Evolutionary conservation across 352 stramenopile species (phyloP), one percentile per base, ranked within the genome.

Genomic region (Globisporangium barbulae): DNA sequence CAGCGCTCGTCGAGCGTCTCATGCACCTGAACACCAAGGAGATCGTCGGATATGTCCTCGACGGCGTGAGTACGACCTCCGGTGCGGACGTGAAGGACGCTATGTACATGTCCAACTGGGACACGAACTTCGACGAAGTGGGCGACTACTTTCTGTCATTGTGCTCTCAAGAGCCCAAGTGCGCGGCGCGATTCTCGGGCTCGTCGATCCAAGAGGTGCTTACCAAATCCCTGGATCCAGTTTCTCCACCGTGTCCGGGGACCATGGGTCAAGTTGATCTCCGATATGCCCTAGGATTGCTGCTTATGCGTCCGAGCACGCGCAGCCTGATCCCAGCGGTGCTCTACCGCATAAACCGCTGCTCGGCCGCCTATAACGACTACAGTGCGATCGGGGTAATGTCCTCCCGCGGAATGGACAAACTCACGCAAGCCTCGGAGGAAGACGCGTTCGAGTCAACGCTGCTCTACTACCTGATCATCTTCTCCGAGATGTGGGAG

Each of bases 401-500:
- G 31, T 7, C 31, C 31, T 42, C 9, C 35, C 0, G 5, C 10
- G 35, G 35, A 13, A 1, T 39, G 35, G 13, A 42, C 5, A 42
- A 42, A 17, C 37, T 42, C 0, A 17, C 13, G 9, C 8, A 17
- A 17, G 37, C 37, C 37, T 42, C 37, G 37, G 37, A 42, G 37
- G 35, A 80, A 45, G 76, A 81, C n/a, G 42, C 53, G 15, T 67
- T 53, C 0, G 73, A 69, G 30, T n/a, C 62, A 21, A 81, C 74
- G 1, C 72, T 44, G 2, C 59, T 85, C 17, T 79, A 86, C 56
- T 69, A 85, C 44, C 64, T 85, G n/a, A 68, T 88, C 17, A 69
- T 74, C 5, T 80, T 74, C 53, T 86, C 76, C 1, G 79, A 88
- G 49, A 80, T 85, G 65, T 88, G 78, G 75, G 75, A 83, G 19